Evolutionary conservation across 257 asterid species (phyloP).

Genomic region (Osmanthus fragrans): DNA sequence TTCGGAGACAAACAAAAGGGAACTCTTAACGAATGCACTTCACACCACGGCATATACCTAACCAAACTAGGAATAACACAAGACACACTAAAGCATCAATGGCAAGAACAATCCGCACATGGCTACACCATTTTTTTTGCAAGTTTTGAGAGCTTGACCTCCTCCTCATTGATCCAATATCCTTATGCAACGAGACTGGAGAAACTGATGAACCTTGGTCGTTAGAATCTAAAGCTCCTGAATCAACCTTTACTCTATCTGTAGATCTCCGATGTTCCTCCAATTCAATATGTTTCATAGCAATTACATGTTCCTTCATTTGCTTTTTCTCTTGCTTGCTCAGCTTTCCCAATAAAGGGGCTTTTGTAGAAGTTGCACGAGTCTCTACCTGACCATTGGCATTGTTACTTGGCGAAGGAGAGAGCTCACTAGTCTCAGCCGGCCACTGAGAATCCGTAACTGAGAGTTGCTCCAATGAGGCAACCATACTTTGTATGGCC

Average conservation of each 20-base stretch:
- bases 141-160: slow-evolving; percentile 37
- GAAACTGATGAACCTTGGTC: slow-evolving; percentile 32
- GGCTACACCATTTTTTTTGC: slow-evolving; percentile 62
- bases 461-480: slow-evolving; percentile 39
- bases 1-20: neutral
- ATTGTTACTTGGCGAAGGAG: slow-evolving; percentile 33
- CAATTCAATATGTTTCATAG: slow-evolving; percentile 48
- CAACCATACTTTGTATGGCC: slow-evolving; percentile 38
- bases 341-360: slow-evolving; percentile 64
- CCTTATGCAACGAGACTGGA: slow-evolving; percentile 40
- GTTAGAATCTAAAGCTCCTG: slow-evolving; percentile 30
- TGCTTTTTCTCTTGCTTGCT: slow-evolving; percentile 59
- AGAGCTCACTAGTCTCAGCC: slow-evolving; percentile 19
- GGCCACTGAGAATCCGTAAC: slow-evolving; percentile 30
- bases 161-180: slow-evolving; percentile 34
- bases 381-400: slow-evolving; percentile 32
- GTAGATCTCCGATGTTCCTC: slow-evolving; percentile 49
- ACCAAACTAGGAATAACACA: slow-evolving; percentile 63
- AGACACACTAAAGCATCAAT: slow-evolving; percentile 62
- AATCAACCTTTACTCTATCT: slow-evolving; percentile 29
- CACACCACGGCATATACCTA: slow-evolving; percentile 61
- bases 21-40: slow-evolving; percentile 51
- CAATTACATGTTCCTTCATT: slow-evolving; percentile 45
- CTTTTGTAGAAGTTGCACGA: slow-evolving; percentile 43
- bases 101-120: slow-evolving; percentile 58